These are phyloP conservation scores for Curvularia hawaiiensis DNA, from an alignment of 2,329 filamentous ascomycete genomes.

Conservation along the genomic window DNA sequence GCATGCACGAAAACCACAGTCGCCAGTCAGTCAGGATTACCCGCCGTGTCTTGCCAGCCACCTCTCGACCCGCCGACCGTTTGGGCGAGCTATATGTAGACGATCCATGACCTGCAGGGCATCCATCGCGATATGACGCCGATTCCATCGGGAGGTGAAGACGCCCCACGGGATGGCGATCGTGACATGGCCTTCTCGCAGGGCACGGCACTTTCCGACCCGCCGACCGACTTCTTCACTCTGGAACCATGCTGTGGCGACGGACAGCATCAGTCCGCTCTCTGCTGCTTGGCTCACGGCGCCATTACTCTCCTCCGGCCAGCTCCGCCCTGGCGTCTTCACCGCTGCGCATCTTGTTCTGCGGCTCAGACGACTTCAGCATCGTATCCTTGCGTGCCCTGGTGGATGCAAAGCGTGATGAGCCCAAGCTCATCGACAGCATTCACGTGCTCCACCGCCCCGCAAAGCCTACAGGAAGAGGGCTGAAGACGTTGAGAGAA, in stretches of 20 bases:
- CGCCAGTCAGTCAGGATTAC: not conserved
- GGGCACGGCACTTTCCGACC: constrained; percentile 7
- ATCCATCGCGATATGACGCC: constrained; percentile 7
- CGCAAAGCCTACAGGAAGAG: constrained; percentile 77
- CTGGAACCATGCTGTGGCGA: constrained; percentile 19
- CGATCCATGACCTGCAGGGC: constrained; percentile 1
- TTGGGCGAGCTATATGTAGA: constrained; percentile 10
- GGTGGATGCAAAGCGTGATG: constrained; percentile 59
- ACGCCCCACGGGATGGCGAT: constrained; percentile 19
- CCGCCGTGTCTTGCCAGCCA: not conserved
- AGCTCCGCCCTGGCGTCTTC: constrained; percentile 27
- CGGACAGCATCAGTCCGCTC: constrained; percentile 31
- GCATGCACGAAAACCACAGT: not conserved
- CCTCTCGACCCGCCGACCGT: constrained; percentile 4
- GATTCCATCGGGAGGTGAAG: constrained; percentile 4
- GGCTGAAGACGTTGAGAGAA: constrained; percentile 69
- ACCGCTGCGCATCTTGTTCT: constrained; percentile 86
- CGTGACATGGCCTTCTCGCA: constrained; percentile 6
- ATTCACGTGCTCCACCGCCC: constrained; percentile 87
- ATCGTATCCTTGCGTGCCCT: constrained; percentile 75
- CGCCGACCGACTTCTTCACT: constrained; percentile 13
- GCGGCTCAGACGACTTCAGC: constrained; percentile 92
- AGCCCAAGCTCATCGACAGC: constrained; percentile 56
- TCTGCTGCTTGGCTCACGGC: constrained; percentile 11
- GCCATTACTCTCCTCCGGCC: constrained; percentile 19